Evolutionary conservation across 805 yeast species (phyloP).

Genomic region (Clavispora carvajalis): DNA sequence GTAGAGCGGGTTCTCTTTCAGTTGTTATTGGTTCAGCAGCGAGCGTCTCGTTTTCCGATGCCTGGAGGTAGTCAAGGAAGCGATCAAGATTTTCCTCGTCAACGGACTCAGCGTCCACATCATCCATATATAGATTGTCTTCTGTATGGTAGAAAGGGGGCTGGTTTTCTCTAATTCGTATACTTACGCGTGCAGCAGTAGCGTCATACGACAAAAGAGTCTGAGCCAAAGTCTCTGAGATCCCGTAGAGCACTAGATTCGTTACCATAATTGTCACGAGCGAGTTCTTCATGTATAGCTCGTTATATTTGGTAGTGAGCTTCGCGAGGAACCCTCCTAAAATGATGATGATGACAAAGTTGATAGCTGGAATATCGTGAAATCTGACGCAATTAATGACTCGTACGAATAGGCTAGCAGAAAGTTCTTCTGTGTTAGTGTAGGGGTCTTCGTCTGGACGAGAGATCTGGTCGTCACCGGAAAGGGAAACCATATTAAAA

Average conservation of each 20-base stretch:
- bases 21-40: not conserved
- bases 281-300: slow-evolving; percentile 57
- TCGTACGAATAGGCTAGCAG: slow-evolving; percentile 11
- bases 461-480: not conserved
- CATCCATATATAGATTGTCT: not conserved
- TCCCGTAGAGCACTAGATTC: slow-evolving; percentile 75
- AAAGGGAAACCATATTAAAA: not conserved
- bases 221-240: slow-evolving; percentile 91
- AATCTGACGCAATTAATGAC: slow-evolving; percentile 33
- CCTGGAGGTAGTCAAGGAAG: slow-evolving; percentile 30
- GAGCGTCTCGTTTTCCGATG: slow-evolving; percentile 16
- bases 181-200: slow-evolving; percentile 18
- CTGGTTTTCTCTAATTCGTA: slow-evolving; percentile 10
- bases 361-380: slow-evolving; percentile 50
- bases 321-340: slow-evolving; percentile 47
- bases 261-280: slow-evolving; percentile 76
- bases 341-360: slow-evolving; percentile 45
- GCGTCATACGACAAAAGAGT: slow-evolving; percentile 38
- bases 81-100: slow-evolving; percentile 28
- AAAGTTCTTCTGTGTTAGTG: slow-evolving; percentile 8
- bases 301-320: slow-evolving; percentile 54
- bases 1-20: slow-evolving; percentile 3
- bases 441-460: not conserved
- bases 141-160: not conserved
- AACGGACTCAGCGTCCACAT: not conserved